Evolutionary conservation across 1,139 yeast genomes (phyloP).

Genomic region (Pneumocystis oryctolagi): DNA sequence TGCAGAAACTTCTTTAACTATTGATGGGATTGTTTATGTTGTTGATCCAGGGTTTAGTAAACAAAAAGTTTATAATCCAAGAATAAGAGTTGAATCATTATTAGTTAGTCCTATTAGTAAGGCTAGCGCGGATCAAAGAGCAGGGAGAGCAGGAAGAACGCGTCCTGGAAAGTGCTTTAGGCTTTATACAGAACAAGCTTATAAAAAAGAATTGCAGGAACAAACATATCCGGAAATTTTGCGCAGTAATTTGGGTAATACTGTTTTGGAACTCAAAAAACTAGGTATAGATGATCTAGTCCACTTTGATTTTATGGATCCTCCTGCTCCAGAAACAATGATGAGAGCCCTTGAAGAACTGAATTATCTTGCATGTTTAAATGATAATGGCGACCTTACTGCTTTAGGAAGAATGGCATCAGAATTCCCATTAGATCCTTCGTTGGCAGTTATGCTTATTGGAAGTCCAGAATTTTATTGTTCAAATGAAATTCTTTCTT

Average conservation of each 20-base stretch:
- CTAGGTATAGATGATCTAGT: conserved; percentile 91
- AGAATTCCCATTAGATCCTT: conserved; percentile 89
- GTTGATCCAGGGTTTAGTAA: conserved; percentile 96
- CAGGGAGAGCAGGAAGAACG: conserved; percentile 99
- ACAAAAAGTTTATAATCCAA: conserved; percentile 91
- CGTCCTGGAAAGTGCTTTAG: conserved; percentile 97
- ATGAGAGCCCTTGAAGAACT: conserved; percentile 95
- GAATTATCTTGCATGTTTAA: conserved; percentile 74
- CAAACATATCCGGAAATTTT: conserved; percentile 93
- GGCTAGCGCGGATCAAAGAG: conserved; percentile 95
- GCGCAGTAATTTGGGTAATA: conserved; percentile 77
- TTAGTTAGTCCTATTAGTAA: conserved; percentile 92
- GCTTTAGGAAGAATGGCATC: conserved; percentile 79
- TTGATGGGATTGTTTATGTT: conserved; percentile 93
- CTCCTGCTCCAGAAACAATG: conserved; percentile 99
- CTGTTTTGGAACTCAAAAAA: conserved; percentile 83
- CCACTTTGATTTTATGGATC: conserved; percentile 97
- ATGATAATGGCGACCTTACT: conserved; percentile 84
- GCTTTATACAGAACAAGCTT: conserved; percentile 91
- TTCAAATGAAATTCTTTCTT: conserved; percentile 74
- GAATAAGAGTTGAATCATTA: conserved; percentile 87
- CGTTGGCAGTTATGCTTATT: conserved; percentile 83
- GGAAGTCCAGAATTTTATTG: conserved; percentile 75
- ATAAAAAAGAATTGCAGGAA: conserved; percentile 80
- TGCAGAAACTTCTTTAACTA: conserved; percentile 94